Conservation (phyloP, 2,329 filamentous ascomycete genomes). For the Diplocarpon rosae region DNA sequence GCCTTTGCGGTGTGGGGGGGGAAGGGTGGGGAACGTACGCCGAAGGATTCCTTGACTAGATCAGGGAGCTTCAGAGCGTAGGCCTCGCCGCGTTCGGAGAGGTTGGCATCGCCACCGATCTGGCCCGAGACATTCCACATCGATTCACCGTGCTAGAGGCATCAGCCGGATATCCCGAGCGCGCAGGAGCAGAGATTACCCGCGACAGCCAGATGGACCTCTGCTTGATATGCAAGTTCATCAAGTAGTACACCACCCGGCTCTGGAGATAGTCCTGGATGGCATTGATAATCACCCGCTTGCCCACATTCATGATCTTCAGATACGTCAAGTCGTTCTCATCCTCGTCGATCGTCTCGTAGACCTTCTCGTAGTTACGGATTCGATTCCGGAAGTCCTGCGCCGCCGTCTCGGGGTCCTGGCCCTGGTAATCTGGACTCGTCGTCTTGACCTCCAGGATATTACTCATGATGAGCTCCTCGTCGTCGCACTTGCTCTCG, state of each 20-base stretch:
- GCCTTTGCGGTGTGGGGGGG: neutral
- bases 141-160: slow-evolving; percentile 75
- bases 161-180: slow-evolving; percentile 12
- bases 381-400: slow-evolving; percentile 90
- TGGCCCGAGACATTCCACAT: slow-evolving; percentile 81
- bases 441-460: slow-evolving; percentile 96
- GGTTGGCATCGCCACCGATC: slow-evolving; percentile 83
- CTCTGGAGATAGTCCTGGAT: slow-evolving; percentile 96
- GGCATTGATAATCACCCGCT: slow-evolving; percentile 94
- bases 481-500: slow-evolving; percentile 93
- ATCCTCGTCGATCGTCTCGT: slow-evolving; percentile 83
- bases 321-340: slow-evolving; percentile 86
- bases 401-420: slow-evolving; percentile 86
- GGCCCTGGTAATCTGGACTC: slow-evolving; percentile 85
- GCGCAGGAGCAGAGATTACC: slow-evolving; percentile 34
- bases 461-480: slow-evolving; percentile 95
- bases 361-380: slow-evolving; percentile 93
- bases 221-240: slow-evolving; percentile 96
- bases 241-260: slow-evolving; percentile 93
- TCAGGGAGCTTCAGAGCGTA: slow-evolving; percentile 80
- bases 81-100: slow-evolving; percentile 76
- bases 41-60: slow-evolving; percentile 74
- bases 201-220: slow-evolving; percentile 93
- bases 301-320: slow-evolving; percentile 93
- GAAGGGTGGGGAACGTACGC: slow-evolving; percentile 45